Conservation (phyloP, 345 rosid species). For the Ceriops zippeliana region DNA sequence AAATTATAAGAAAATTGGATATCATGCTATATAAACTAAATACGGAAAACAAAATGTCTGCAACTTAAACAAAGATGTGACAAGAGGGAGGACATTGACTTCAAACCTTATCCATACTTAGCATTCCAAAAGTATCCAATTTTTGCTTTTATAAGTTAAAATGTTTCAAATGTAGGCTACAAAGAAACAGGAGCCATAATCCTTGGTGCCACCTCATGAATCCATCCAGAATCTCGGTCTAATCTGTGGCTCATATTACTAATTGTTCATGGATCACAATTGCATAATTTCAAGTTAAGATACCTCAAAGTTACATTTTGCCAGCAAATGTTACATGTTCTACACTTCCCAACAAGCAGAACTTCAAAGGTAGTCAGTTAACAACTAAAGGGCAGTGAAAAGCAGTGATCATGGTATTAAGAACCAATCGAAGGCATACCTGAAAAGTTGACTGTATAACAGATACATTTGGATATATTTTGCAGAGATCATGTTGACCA, state of each 20-base stretch:
- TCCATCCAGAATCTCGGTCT: neutral
- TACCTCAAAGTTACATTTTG: neutral
- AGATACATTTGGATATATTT: slow-evolving; percentile 72
- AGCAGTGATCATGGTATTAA: neutral
- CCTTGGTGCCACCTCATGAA: neutral
- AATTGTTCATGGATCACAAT: too few relatives aligned
- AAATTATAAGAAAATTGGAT: neutral
- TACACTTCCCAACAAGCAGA: slow-evolving; percentile 3
- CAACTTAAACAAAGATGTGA: neutral
- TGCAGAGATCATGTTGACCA: slow-evolving; percentile 94
- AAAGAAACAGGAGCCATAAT: neutral
- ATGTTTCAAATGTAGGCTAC: neutral
- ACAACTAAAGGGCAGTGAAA: too few relatives aligned
- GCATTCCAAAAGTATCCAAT: neutral
- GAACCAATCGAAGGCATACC: slow-evolving; percentile 35
- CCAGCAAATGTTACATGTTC: neutral
- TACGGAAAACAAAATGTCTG: neutral
- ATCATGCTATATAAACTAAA: neutral
- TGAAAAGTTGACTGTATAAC: slow-evolving; percentile 91
- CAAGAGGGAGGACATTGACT: neutral
- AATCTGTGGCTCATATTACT: neutral
- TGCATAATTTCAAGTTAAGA: neutral
- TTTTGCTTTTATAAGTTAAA: neutral
- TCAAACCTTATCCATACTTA: neutral
- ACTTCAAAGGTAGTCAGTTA: too few relatives aligned